Base-by-base conservation (phyloP, 352 stramenopile species). In the Phytophthora fragariae region DNA sequence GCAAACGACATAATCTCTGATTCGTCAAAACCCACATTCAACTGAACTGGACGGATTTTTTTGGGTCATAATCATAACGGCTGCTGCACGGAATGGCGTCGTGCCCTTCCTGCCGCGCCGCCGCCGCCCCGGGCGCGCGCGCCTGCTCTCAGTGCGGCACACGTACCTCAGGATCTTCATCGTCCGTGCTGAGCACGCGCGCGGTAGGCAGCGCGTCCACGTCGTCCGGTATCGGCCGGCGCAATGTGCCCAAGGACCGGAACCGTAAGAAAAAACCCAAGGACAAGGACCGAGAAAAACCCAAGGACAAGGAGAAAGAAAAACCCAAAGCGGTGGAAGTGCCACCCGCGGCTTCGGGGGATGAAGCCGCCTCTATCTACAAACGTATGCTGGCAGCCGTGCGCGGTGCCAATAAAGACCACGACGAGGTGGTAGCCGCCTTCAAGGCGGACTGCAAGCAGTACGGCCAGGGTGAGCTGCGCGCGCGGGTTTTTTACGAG, bases 371-470 rank as follows among this genome's bases (percentile, higher is more conserved):
- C 10, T 49, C 80, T 15, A 93, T 96, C 59, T 96, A 96, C 80
- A 94, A 91, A 69, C 77, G 84, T 31, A 90, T 96, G 80, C 73
- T 96, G 21, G 87, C 87, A 35, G 86, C 86, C 4, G 89, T 96
- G 56, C 84, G 86, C 47, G 87, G 86, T 33, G 86, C 87, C 24
- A 92, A 95, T 70, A 80, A 73, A 31, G 81, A 89, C 70, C 89
- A 92, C 58, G 78, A 94, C 63, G 86, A 94, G 53, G 83, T 90
- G 5, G 81, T 92, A 3, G 63, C 75, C 2, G 86, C 83, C 19
- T 96, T 96, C 73, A 94, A 94, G 76, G 62, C 75, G 14, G 89
- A 94, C 76, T 96, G 89, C 73, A 94, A 93, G 72, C 75, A 75
- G 31, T 96, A 86, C 61, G 89, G 89, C 14, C 83, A 90, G 58